Base-by-base conservation (phyloP, 768 basidiomycete genomes). In the Leucosporidium yakuticum region DNA sequence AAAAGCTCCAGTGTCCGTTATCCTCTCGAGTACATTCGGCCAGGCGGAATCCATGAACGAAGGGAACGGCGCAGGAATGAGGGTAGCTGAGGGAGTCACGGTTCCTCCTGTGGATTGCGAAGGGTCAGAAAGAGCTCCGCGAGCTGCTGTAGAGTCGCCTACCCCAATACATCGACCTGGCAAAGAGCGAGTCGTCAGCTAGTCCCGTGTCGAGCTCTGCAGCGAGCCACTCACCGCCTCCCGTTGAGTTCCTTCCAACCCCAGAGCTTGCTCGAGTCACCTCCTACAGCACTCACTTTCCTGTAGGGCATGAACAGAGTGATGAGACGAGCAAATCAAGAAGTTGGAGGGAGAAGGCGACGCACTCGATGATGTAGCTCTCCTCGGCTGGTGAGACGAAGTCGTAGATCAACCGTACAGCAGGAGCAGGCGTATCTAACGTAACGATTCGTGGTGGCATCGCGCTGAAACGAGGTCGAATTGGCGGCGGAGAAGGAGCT, bases 21-120 rank as follows among this genome's bases (percentile, higher is more conserved):
- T 85, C 51, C 89, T 86, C 48, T 81, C 78, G 63, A 94, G 81
- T 67, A 98, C 79, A 75, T 90, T 82, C 21, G 93, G 92, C 76
- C 73, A 94, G 88, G 84, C 88, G n/a, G 80, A 76, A 27, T 80
- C 81, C 58, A 94, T 79, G 75, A 87, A 95, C 3, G 81, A 63
- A 0, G 93, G 92, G 75, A 96, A 81, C 0, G 83, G 78, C 75
- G 87, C 86, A 23, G 85, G 81, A 27, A 94, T 77, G 5, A 97
- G 82, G 11, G 84, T 80, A 54, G 87, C 87, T 14, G 74, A 76
- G 1, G 83, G 79, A 48, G 87, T 83, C 47, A 90, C 81, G 67
- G 91, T 88, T 1, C 91, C 93, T 51, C 88, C 87, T 88, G 73
- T 51, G 25, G 8, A 27, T 39, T 2, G 27, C 17, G 29, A 29